A percentile compares a stretch with the other conserved stretches of the same genome.
phyloP scores from a whole-genome alignment of 495 filamentous ascomycete genomes.

The Xylaria intraflava region DNA sequence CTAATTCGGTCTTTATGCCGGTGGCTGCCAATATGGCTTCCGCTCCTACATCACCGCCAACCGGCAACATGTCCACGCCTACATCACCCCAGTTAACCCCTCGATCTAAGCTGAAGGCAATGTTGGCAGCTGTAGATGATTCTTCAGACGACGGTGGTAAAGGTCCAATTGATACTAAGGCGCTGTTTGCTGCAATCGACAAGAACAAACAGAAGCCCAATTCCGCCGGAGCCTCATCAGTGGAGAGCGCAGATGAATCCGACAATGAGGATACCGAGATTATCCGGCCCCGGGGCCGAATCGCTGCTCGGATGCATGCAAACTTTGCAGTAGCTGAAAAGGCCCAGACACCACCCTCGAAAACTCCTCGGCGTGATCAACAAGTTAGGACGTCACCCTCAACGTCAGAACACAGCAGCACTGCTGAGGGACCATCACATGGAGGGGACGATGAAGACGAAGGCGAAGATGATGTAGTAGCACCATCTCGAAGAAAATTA shows the following conservation, averaged over 20 bases:
- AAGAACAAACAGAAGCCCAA: constrained; percentile 10
- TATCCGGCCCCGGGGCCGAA: constrained; percentile 57
- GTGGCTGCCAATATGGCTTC: constrained; percentile 37
- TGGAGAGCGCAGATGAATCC: constrained; percentile 28
- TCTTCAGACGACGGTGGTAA: constrained; percentile 44
- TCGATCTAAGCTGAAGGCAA: constrained; percentile 60
- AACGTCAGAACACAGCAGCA: constrained; percentile 1
- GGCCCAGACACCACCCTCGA: background rate
- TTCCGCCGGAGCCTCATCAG: constrained; percentile 1
- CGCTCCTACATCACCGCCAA: constrained; percentile 32
- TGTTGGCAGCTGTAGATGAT: constrained; percentile 58
- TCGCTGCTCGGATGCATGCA: constrained; percentile 62
- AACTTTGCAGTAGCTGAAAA: constrained; percentile 12
- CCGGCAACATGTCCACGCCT: constrained; percentile 18
- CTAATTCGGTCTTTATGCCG: constrained; percentile 7
- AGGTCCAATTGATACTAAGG: constrained; percentile 11
- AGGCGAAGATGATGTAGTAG: constrained; percentile 22
- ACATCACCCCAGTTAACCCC: constrained; percentile 50
- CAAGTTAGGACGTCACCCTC: constrained; percentile 10
- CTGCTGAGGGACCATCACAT: background rate
- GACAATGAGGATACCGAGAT: constrained; percentile 47
- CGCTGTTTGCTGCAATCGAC: constrained; percentile 11
- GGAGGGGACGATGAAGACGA: constrained; percentile 21
- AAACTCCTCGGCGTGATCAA: background rate
- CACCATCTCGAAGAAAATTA: constrained; percentile 24